A percentile compares a stretch with the other conserved stretches of the same genome.
phyloP scores from a whole-genome alignment of 768 basidiomycete species.

The Fomitopsis pulvina region DNA sequence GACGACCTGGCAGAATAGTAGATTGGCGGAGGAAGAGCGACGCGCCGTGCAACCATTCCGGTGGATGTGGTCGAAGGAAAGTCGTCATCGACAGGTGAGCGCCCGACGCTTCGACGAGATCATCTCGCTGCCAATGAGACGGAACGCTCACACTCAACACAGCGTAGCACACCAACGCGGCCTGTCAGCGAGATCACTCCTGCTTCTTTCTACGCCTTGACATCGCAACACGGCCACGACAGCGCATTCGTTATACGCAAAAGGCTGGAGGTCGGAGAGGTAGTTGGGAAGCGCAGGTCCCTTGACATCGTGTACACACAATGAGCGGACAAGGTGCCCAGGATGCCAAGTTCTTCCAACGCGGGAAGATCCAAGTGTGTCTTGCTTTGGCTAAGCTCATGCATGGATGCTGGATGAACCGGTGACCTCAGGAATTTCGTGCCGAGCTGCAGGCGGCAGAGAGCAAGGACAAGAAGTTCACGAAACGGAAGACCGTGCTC shows the following conservation, averaged over 20 bases:
- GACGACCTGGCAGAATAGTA: conserved; percentile 11
- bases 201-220: too few relatives aligned
- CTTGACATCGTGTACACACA: too few relatives aligned
- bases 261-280: too few relatives aligned
- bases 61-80: conserved; percentile 1
- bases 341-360: conserved; percentile 88
- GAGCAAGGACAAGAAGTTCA: conserved; percentile 93
- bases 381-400: conserved; percentile 2
- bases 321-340: conserved; percentile 59
- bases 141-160: neutral
- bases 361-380: conserved; percentile 84
- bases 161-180: neutral
- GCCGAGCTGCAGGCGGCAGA: conserved; percentile 88
- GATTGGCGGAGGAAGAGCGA: conserved; percentile 5
- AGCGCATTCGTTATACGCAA: too few relatives aligned
- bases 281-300: too few relatives aligned
- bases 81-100: neutral
- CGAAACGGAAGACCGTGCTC: conserved; percentile 87
- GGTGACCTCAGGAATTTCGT: conserved; percentile 67
- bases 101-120: neutral
- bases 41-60: conserved; percentile 15
- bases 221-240: too few relatives aligned
- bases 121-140: conserved; percentile 2
- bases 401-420: neutral
- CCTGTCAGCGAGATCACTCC: neutral